Conservation (phyloP, 1,284 basidiomycete genomes). For the Laetiporus sulphureus region DNA sequence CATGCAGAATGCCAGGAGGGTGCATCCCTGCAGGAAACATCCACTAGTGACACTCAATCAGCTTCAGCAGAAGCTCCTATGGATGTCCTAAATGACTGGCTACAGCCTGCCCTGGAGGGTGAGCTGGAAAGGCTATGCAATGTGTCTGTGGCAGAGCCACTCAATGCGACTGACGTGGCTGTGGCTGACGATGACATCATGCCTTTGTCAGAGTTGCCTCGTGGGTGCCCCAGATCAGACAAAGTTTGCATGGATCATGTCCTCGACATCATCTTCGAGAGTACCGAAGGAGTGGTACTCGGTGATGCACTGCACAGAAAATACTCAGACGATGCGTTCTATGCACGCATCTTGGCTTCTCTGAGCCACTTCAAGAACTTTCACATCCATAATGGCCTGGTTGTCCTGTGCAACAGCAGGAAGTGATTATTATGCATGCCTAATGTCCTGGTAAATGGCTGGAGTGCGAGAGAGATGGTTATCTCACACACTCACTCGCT, state of each 20-base stretch:
- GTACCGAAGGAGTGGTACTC: conserved; percentile 12
- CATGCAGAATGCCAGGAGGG: conserved; percentile 4
- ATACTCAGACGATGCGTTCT: conserved; percentile 10
- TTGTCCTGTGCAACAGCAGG: conserved; percentile 10
- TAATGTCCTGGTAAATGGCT: conserved; percentile 12
- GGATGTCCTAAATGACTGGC: not conserved
- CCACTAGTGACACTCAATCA: not conserved
- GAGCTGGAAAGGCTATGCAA: not conserved
- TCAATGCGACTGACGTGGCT: not conserved
- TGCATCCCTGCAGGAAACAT: not conserved
- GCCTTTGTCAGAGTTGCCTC: not conserved
- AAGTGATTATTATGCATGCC: conserved; percentile 20
- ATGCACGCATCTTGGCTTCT: conserved; percentile 7
- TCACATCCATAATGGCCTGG: conserved; percentile 10
- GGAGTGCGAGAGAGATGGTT: conserved; percentile 18
- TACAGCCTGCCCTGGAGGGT: not conserved
- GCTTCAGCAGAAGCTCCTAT: not conserved
- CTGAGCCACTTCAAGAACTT: conserved; percentile 16
- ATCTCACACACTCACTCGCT: conserved; percentile 26
- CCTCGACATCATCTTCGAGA: not conserved
- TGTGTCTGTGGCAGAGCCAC: not conserved
- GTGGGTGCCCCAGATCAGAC: not conserved
- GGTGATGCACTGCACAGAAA: conserved; percentile 6
- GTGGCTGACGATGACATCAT: not conserved
- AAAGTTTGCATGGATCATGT: not conserved